Evolutionary conservation across 139 green algal species (phyloP).

Genomic region (Picochlorum costavermella): DNA sequence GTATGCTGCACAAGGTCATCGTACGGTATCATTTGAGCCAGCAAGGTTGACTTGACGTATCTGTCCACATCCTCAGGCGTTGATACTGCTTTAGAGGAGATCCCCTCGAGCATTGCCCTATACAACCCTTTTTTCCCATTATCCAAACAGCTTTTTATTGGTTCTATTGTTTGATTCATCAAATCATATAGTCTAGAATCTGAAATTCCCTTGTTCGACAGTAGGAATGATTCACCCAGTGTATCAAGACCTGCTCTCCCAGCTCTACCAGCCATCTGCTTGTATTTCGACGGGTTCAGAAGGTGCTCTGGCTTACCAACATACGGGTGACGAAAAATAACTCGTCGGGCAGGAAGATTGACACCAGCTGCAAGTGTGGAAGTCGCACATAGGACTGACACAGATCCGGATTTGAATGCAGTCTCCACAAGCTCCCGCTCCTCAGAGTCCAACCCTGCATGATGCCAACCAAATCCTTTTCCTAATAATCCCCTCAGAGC

Average conservation of each 20-base stretch:
- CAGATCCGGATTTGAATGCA: slow-evolving; percentile 56
- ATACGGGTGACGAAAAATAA: slow-evolving; percentile 71
- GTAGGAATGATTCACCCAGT: slow-evolving; percentile 45
- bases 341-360: slow-evolving; percentile 77
- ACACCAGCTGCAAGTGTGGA: slow-evolving; percentile 88
- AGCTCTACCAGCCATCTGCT: slow-evolving; percentile 63
- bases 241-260: slow-evolving; percentile 43
- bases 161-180: slow-evolving; percentile 26
- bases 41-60: slow-evolving; percentile 68
- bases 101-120: slow-evolving; percentile 67
- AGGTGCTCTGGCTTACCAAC: slow-evolving; percentile 21
- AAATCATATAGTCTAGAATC: slow-evolving; percentile 28
- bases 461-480: slow-evolving; percentile 74
- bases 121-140: slow-evolving; percentile 62
- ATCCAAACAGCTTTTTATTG: slow-evolving; percentile 59
- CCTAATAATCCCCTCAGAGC: slow-evolving; percentile 7
- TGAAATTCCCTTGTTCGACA: slow-evolving; percentile 22
- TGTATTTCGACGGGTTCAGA: slow-evolving; percentile 50
- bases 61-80: slow-evolving; percentile 50
- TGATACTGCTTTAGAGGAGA: slow-evolving; percentile 53
- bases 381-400: slow-evolving; percentile 84
- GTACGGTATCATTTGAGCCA: slow-evolving; percentile 40
- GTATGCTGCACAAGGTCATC: slow-evolving; percentile 34
- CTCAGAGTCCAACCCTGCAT: slow-evolving; percentile 53
- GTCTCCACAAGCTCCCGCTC: slow-evolving; percentile 69